Percentiles rank a stretch among this genome's conserved stretches.
These are phyloP conservation scores for Paecilomyces dactylethromorphus DNA, from an alignment of 2,329 filamentous ascomycete species.

Conservation along the genomic window DNA sequence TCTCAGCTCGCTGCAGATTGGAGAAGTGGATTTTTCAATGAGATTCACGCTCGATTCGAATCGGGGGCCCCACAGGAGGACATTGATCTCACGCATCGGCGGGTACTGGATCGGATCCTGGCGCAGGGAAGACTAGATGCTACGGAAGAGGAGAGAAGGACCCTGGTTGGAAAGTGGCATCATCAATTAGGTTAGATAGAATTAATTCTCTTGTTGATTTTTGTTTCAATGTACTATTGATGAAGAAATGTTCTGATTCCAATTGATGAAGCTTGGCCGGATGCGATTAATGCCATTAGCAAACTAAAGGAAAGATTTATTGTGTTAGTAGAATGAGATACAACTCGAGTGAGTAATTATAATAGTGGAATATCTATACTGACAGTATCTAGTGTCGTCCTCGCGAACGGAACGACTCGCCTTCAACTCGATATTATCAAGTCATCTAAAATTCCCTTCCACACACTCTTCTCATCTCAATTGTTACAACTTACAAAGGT, in stretches of 20 bases:
- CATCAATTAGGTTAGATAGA: neutral
- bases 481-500: slow-evolving; percentile 39
- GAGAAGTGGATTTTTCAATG: slow-evolving; percentile 45
- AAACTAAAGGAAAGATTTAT: neutral
- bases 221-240: neutral
- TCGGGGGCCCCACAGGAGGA: slow-evolving; percentile 37
- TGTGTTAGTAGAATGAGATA: neutral
- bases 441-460: slow-evolving; percentile 43
- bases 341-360: neutral
- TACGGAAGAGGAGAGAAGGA: neutral
- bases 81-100: neutral
- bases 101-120: neutral
- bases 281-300: neutral
- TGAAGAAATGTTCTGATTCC: too few relatives aligned
- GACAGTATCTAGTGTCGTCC: slow-evolving; percentile 28
- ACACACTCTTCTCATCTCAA: slow-evolving; percentile 49
- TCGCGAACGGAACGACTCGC: slow-evolving; percentile 50
- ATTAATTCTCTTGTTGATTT: neutral
- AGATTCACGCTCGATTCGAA: slow-evolving; percentile 34
- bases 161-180: neutral
- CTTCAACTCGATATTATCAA: slow-evolving; percentile 47
- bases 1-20: slow-evolving; percentile 41
- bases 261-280: neutral
- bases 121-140: neutral
- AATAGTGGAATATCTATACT: neutral